Conservation (phyloP, 805 yeast genomes). For the Ascoidea rubescens region DNA sequence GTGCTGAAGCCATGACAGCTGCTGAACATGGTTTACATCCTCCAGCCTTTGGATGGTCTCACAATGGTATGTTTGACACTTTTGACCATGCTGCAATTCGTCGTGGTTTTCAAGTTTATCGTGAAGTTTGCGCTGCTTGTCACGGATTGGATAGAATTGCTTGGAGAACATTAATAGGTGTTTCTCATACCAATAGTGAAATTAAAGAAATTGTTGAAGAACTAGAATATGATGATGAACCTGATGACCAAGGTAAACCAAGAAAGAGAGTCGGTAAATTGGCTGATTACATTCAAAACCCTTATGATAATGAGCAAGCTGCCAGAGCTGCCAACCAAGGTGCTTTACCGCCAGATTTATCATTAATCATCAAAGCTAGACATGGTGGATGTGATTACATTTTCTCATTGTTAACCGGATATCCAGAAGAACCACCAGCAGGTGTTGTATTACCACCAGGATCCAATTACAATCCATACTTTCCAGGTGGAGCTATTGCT, state of each 20-base stretch:
- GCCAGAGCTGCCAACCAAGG: conserved; percentile 99
- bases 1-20: conserved; percentile 93
- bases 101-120: conserved; percentile 98
- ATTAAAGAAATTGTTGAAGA: conserved; percentile 91
- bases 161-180: conserved; percentile 97
- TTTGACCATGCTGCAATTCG: conserved; percentile 93
- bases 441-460: conserved; percentile 92
- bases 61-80: conserved; percentile 79
- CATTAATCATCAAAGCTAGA: conserved; percentile 95
- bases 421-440: conserved; percentile 98
- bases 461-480: conserved; percentile 96
- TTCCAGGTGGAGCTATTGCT: conserved; percentile 99
- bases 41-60: conserved; percentile 88
- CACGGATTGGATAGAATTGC: conserved; percentile 95
- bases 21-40: conserved; percentile 99
- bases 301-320: conserved; percentile 96
- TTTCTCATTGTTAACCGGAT: conserved; percentile 90
- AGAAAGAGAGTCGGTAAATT: conserved; percentile 97
- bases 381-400: conserved; percentile 96
- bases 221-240: conserved; percentile 96
- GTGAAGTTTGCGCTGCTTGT: conserved; percentile 98
- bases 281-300: conserved; percentile 89
- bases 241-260: conserved; percentile 91
- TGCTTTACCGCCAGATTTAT: conserved; percentile 96
- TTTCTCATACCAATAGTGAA: conserved; percentile 82